These are phyloP conservation scores for Lichtheimia corymbifera DNA, from an alignment of 371 early-diverging fungal species.

Conservation along the genomic window DNA sequence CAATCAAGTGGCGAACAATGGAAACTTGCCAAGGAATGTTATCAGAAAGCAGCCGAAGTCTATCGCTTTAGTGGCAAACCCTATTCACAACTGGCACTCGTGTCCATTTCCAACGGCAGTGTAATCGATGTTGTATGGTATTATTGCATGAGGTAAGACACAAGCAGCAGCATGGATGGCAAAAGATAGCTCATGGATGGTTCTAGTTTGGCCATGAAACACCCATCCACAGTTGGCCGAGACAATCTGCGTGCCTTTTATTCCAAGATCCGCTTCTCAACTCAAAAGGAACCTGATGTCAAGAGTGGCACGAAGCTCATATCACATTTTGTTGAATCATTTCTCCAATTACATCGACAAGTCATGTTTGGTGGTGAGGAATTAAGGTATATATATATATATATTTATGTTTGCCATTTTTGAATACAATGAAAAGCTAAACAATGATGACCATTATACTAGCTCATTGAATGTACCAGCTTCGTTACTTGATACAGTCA, in stretches of 20 bases:
- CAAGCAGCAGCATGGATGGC: background rate
- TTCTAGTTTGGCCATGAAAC: constrained; percentile 40
- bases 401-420: too few relatives aligned
- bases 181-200: background rate
- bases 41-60: constrained; percentile 44
- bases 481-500: background rate
- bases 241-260: constrained; percentile 51
- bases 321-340: constrained; percentile 38
- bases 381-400: background rate
- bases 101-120: constrained; percentile 44
- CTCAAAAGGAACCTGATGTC: constrained; percentile 3
- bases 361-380: constrained; percentile 36
- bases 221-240: constrained; percentile 40
- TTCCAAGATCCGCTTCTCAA: constrained; percentile 37
- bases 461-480: background rate
- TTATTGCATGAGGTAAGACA: constrained; percentile 49
- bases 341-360: constrained; percentile 41
- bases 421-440: too few relatives aligned
- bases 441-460: background rate
- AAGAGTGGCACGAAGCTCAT: constrained; percentile 17
- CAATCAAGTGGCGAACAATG: constrained; percentile 26
- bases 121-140: constrained; percentile 55
- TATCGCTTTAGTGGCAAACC: constrained; percentile 51
- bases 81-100: constrained; percentile 48
- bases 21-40: constrained; percentile 37